Conservation (phyloP, 345 rosid genomes). For the Syzygium aqueum region DNA sequence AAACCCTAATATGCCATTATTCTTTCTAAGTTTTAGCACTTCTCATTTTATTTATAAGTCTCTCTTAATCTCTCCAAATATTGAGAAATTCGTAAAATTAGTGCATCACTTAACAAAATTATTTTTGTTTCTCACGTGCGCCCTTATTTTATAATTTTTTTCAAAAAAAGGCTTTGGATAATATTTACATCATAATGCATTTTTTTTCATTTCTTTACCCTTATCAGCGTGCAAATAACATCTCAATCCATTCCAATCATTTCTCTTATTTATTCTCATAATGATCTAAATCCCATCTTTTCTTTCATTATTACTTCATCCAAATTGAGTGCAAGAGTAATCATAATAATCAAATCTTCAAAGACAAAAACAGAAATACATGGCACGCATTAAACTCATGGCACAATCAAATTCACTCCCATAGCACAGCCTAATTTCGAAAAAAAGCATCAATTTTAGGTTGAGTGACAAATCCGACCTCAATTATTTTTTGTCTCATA, state of each 20-base stretch:
- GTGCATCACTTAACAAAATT: neutral
- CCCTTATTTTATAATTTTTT: neutral
- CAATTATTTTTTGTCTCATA: no score
- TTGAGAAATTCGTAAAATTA: neutral
- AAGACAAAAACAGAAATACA: neutral
- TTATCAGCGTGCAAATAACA: neutral
- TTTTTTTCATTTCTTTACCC: neutral
- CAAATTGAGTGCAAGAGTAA: neutral
- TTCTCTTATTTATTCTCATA: neutral
- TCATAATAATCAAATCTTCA: neutral
- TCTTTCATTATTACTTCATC: neutral
- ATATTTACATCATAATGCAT: neutral
- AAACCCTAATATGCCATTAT: no score
- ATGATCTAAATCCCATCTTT: neutral
- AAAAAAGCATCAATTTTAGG: no score
- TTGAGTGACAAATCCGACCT: no score
- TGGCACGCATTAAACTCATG: neutral
- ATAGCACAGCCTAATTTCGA: no score
- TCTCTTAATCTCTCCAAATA: neutral
- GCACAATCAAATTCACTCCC: neutral
- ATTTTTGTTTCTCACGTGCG: neutral
- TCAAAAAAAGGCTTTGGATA: neutral
- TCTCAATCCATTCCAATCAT: neutral
- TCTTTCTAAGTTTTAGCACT: no score
- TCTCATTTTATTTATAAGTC: neutral